These are phyloP conservation scores for Chenopodium suecicum DNA, from an alignment of 148 eudicot genomes.

Conservation along the genomic window DNA sequence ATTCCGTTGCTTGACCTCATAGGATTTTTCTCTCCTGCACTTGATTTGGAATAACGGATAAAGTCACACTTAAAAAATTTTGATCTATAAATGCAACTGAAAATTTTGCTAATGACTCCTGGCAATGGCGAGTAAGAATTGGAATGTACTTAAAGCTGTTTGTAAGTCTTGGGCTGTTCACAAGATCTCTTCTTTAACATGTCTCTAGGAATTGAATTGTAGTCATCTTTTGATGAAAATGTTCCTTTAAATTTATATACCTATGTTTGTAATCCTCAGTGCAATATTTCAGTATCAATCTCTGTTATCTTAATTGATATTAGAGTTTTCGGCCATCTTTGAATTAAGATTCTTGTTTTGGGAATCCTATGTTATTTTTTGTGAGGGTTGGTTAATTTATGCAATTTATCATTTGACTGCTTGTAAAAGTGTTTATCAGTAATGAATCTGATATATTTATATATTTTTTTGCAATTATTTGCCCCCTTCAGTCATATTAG, in stretches of 20 bases:
- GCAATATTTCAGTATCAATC: not conserved
- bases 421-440: not conserved
- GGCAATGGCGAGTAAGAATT: not conserved
- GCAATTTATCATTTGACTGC: not conserved
- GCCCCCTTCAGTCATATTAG: not conserved
- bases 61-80: not conserved
- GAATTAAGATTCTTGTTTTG: not conserved
- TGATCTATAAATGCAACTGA: not conserved
- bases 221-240: not conserved
- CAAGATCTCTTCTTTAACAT: not conserved
- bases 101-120: not conserved
- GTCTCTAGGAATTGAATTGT: not conserved
- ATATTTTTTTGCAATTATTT: not conserved
- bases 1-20: not conserved
- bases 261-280: not conserved
- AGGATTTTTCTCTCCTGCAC: not conserved
- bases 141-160: not conserved
- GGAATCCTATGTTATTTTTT: not conserved
- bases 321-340: not conserved
- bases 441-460: not conserved
- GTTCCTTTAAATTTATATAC: not conserved
- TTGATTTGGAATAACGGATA: not conserved
- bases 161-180: not conserved
- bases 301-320: not conserved
- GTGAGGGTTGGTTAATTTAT: not conserved